phyloP scores from a whole-genome alignment of 106 monocot species.

The Dendrobium huoshanense region DNA sequence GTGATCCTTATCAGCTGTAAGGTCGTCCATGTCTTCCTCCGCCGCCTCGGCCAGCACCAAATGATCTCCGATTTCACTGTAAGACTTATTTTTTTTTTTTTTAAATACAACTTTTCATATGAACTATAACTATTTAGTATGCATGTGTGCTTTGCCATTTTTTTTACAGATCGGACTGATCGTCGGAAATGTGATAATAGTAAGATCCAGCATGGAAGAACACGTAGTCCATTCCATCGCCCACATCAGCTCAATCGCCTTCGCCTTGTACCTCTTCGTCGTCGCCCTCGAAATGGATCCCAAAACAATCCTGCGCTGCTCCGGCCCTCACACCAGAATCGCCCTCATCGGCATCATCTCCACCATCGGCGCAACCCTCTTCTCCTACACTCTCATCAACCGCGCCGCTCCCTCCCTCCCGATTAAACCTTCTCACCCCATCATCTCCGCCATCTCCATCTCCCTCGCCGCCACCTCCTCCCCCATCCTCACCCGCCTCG shows the following conservation, averaged over 20 bases:
- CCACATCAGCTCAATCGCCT: conserved; percentile 7
- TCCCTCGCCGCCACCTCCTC: conserved; percentile 40
- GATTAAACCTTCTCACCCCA: not conserved
- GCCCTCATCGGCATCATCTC: conserved; percentile 37
- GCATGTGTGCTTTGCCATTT: not conserved
- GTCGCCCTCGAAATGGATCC: conserved; percentile 73
- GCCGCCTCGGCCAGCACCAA: conserved; percentile 48
- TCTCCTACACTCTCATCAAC: conserved; percentile 20
- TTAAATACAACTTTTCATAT: no score
- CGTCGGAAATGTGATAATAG: conserved; percentile 16
- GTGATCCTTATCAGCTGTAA: conserved; percentile 38
- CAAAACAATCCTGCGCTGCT: conserved; percentile 10
- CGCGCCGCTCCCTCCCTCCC: not conserved
- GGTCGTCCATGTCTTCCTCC: conserved; percentile 35
- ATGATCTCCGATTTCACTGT: conserved; percentile 40
- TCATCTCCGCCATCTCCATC: conserved; percentile 17
- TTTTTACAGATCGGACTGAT: conserved; percentile 29
- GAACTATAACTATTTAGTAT: no score
- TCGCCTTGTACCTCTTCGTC: conserved; percentile 49
- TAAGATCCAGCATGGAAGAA: not conserved
- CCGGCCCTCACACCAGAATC: conserved; percentile 19
- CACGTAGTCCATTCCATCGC: conserved; percentile 6
- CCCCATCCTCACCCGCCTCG: conserved; percentile 53
- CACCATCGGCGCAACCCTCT: conserved; percentile 15
- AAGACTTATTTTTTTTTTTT: not conserved